A percentile compares a stretch with the other conserved stretches of the same genome.
Evolutionary conservation across 1,284 basidiomycete species (phyloP).

Genomic region (Ustilago trichophora): DNA sequence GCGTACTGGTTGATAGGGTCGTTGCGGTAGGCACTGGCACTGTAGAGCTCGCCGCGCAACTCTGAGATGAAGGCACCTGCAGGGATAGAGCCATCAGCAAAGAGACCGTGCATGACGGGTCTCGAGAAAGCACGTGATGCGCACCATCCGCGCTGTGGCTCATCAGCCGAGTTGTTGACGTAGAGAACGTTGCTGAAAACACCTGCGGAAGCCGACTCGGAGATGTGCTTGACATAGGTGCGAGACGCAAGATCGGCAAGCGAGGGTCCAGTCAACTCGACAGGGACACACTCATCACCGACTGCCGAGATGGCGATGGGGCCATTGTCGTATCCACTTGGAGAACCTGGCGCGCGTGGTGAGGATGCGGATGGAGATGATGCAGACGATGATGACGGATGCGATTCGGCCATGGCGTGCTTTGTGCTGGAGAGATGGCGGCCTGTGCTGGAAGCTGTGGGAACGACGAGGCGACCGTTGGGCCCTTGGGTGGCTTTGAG

Average conservation of each 20-base stretch:
- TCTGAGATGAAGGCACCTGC: conserved; percentile 67
- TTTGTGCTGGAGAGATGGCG: conserved; percentile 10
- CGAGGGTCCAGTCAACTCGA: conserved; percentile 45
- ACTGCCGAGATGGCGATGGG: conserved; percentile 41
- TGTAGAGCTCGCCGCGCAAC: conserved; percentile 65
- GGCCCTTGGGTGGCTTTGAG: conserved; percentile 30
- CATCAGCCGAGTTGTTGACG: conserved; percentile 40
- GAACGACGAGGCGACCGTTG: conserved; percentile 20
- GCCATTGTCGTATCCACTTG: conserved; percentile 5
- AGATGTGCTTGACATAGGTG: conserved; percentile 59
- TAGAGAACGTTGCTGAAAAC: conserved; percentile 60
- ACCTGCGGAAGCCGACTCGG: conserved; percentile 57
- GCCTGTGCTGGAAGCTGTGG: conserved; percentile 5
- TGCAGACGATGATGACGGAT: conserved; percentile 13
- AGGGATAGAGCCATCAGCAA: conserved; percentile 65
- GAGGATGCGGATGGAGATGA: conserved; percentile 27
- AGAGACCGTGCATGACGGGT: conserved; percentile 68
- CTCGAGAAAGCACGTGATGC: conserved; percentile 66
- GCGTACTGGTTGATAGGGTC: conserved; percentile 72
- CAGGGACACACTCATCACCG: conserved; percentile 58
- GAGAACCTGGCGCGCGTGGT: conserved; percentile 14
- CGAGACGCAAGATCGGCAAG: conserved; percentile 39
- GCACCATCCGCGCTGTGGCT: conserved; percentile 67
- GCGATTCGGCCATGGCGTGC: conserved; percentile 1
- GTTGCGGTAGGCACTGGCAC: conserved; percentile 63